Conservation (phyloP, 768 basidiomycete species). For the Suillus weaverae region DNA sequence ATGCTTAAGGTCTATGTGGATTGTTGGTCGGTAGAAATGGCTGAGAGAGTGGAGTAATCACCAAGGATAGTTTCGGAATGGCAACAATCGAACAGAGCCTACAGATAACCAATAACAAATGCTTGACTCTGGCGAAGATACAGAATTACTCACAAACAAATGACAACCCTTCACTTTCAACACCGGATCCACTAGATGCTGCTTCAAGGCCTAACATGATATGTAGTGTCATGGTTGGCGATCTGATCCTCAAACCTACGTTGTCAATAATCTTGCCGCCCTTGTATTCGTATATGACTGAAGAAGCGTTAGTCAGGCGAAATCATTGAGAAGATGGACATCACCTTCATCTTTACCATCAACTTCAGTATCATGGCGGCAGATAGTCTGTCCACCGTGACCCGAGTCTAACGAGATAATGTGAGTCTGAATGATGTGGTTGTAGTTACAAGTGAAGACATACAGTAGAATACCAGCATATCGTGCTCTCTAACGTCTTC, state of each 20-base stretch:
- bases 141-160: not conserved
- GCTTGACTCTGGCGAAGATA: not conserved
- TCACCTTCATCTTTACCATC: conserved; percentile 51
- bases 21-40: not conserved
- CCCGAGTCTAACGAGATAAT: conserved; percentile 18
- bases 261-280: conserved; percentile 24
- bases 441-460: conserved; percentile 9
- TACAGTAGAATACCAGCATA: conserved; percentile 58
- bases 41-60: conserved; percentile 5
- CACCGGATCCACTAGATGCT: conserved; percentile 20
- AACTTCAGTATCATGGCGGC: conserved; percentile 40
- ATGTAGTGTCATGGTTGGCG: not conserved
- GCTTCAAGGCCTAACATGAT: conserved; percentile 19
- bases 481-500: conserved; percentile 43
- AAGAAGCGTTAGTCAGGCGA: not conserved
- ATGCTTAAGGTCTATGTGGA: conserved; percentile 21
- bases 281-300: conserved; percentile 4
- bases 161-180: conserved; percentile 12
- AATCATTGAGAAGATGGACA: not conserved
- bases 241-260: conserved; percentile 11
- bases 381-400: conserved; percentile 20
- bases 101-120: not conserved
- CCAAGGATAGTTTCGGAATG: conserved; percentile 29
- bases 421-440: not conserved
- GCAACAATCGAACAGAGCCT: conserved; percentile 33